A percentile compares a stretch with the other conserved stretches of the same genome.
Evolutionary conservation across 2,329 filamentous ascomycete species (phyloP).

Genomic region (Epichloe uncinata): DNA sequence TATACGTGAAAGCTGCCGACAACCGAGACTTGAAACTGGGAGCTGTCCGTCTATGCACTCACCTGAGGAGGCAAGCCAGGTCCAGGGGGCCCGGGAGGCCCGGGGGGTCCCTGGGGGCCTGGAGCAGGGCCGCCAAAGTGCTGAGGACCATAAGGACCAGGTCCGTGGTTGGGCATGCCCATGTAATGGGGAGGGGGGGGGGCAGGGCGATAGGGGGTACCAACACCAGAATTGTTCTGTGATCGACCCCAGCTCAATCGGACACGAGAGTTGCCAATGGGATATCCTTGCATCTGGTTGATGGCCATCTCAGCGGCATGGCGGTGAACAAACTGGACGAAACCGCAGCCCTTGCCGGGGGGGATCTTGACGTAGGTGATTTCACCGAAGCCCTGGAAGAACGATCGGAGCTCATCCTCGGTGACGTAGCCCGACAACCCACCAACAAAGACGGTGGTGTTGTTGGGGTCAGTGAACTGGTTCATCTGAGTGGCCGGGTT

Average conservation of each 20-base stretch:
- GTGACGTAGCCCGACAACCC: conserved; percentile 96
- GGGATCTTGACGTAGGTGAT: conserved; percentile 99
- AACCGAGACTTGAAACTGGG: too few species aligned
- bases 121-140: conserved; percentile 21
- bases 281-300: conserved; percentile 99
- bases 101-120: conserved; percentile 25
- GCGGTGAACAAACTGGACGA: conserved; percentile 97
- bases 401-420: conserved; percentile 97
- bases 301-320: conserved; percentile 99
- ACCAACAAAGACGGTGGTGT: conserved; percentile 97
- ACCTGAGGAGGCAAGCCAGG: conserved; percentile 28
- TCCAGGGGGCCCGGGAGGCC: conserved; percentile 23
- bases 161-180: conserved; percentile 31
- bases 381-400: conserved; percentile 99
- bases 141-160: conserved; percentile 29
- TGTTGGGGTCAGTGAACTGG: conserved; percentile 99
- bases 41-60: conserved; percentile 9
- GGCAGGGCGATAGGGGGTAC: conserved; percentile 91
- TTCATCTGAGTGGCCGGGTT: conserved; percentile 61
- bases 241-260: conserved; percentile 95
- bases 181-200: conserved; percentile 52
- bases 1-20: background rate
- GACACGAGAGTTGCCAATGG: conserved; percentile 96
- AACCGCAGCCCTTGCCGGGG: conserved; percentile 98
- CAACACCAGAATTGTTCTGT: conserved; percentile 98